A percentile compares a stretch with the other conserved stretches of the same genome.
These are phyloP conservation scores for Ascochyta koolunga DNA, from an alignment of 2,329 filamentous ascomycete genomes.

Conservation along the genomic window DNA sequence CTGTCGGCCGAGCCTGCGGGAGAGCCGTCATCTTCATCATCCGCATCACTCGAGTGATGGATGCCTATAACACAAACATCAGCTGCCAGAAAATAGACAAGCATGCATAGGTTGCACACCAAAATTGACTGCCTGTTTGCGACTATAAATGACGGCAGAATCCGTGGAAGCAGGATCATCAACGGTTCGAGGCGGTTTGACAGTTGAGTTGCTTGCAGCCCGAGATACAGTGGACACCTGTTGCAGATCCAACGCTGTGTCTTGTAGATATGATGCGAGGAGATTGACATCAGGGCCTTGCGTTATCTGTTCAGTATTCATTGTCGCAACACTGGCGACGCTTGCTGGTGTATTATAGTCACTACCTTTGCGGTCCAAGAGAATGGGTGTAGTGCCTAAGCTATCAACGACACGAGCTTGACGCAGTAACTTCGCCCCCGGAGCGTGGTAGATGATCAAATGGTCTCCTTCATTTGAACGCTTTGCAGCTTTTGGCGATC, in stretches of 20 bases:
- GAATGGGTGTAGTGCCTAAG: conserved; percentile 25
- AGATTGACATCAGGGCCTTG: neutral
- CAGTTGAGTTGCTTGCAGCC: conserved; percentile 24
- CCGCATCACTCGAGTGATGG: neutral
- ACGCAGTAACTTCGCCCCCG: conserved; percentile 5
- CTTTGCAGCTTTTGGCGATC: neutral
- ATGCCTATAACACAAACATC: conserved; percentile 16
- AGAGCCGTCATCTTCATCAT: conserved; percentile 2
- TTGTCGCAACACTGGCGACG: neutral
- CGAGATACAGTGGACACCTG: conserved; percentile 1
- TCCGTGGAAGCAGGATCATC: conserved; percentile 17
- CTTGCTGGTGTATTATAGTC: neutral
- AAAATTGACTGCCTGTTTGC: conserved; percentile 15
- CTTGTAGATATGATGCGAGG: neutral
- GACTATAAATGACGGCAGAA: conserved; percentile 23
- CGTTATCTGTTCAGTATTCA: neutral
- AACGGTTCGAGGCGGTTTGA: conserved; percentile 15
- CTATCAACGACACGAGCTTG: conserved; percentile 34
- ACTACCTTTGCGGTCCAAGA: neutral
- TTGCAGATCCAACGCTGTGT: neutral
- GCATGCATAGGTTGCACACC: conserved; percentile 21
- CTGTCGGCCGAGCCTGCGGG: neutral
- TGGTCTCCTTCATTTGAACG: neutral
- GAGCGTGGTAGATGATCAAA: neutral
- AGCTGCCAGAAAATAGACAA: conserved; percentile 16